Percentiles rank a stretch among this genome's conserved stretches.
These are phyloP conservation scores for Kodamaea sp. DNA, from an alignment of 1,139 yeast genomes.

Conservation along the genomic window DNA sequence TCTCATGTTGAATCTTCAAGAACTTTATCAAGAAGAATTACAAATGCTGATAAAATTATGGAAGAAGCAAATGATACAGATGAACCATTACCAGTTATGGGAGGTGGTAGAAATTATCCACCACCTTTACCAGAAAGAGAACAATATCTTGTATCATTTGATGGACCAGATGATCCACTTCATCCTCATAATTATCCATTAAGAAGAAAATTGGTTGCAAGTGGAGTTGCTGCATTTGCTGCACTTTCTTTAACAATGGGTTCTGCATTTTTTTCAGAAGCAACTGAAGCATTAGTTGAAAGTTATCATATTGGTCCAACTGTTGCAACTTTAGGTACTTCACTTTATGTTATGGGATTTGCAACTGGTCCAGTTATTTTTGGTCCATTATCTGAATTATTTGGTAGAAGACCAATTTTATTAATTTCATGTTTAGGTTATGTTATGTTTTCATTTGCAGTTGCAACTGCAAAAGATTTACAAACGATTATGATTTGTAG, in stretches of 20 bases:
- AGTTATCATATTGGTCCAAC: conserved; percentile 50
- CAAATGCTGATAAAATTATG: conserved; percentile 25
- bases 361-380: conserved; percentile 79
- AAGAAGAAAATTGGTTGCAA: conserved; percentile 28
- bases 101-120: conserved; percentile 53
- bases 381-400: conserved; percentile 78
- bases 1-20: conserved; percentile 24
- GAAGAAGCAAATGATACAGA: conserved; percentile 25
- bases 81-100: conserved; percentile 47
- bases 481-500: conserved; percentile 72
- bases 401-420: conserved; percentile 63
- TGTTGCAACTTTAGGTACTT: conserved; percentile 61
- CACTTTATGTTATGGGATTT: conserved; percentile 74
- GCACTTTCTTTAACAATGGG: conserved; percentile 52
- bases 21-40: conserved; percentile 24
- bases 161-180: conserved; percentile 57
- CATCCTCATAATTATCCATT: conserved; percentile 63
- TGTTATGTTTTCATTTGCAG: conserved; percentile 61
- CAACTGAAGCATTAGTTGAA: conserved; percentile 36
- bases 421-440: conserved; percentile 53
- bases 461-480: conserved; percentile 67
- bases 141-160: conserved; percentile 53
- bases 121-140: conserved; percentile 48
- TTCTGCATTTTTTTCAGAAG: conserved; percentile 62
- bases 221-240: conserved; percentile 18